Evolutionary conservation across 2,329 filamentous ascomycete species (phyloP), one percentile per base, ranked within the genome.

Genomic region (Penicillium sp.): DNA sequence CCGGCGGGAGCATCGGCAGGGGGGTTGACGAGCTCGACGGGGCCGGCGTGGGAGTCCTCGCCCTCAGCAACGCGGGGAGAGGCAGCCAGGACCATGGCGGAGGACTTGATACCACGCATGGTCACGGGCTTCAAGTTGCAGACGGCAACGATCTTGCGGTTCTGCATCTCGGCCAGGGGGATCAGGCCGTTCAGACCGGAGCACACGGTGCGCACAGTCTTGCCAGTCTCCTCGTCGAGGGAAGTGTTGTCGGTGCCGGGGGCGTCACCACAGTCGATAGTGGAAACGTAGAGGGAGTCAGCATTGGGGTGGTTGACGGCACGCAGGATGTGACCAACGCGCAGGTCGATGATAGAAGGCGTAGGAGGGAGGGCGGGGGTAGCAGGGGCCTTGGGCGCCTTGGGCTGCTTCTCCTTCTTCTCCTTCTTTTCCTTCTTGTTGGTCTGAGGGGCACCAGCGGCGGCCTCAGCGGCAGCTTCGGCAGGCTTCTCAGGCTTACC

Each of bases 121-220:
- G 96, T 99, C 78, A 98, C 95, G 55, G 95, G 95, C 85, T 99
- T 99, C 70, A 99, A 87, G 81, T 99, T 99, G 85, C 92, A 96
- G 24, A 99, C 94, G 1, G 95, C 91, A 35, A 99, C 87, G 64
- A 99, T 92, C 82, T 96, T 96, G 78, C 95, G 92, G 74, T 89
- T 89, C 79, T 99, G 95, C 95, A 99, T 97, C 79, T 97, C 92
- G 78, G 92, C 92, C 51, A 99, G 85, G 0, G 95, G 95, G 1
- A 99, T 82, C 33, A 97, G 87, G 8, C 95, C 95, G 79, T 97
- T 97, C 67, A 99, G 86, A 30, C 95, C 95, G 1, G 95, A 98
- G 86, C 95, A 99, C 53, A 99, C 94, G 17, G 94, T 99, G 51
- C 95, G 91, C 72, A 93, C 92, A 47, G 94, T 85, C 81, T 97